A percentile compares a stretch with the other conserved stretches of the same genome.
Evolutionary conservation across 176 grass and related monocot species (phyloP).

Genomic region (Carex parvula): DNA sequence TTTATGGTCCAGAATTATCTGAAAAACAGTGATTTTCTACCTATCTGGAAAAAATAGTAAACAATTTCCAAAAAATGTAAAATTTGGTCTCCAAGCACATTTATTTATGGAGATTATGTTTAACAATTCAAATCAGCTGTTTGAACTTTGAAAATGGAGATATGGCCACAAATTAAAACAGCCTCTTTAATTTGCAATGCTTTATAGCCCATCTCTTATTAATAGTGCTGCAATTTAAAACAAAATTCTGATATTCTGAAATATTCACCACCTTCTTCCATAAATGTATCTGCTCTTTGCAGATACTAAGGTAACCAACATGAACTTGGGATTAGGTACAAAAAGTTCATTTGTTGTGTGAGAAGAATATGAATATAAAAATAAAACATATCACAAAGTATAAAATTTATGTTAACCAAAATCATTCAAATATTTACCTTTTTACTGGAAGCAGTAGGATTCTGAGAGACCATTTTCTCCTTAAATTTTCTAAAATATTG

Average conservation of each 20-base stretch:
- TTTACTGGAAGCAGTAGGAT: constrained; percentile 44
- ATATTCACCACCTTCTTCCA: background rate
- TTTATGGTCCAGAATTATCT: too few relatives aligned
- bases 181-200: too few relatives aligned
- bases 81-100: too few relatives aligned
- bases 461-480: constrained; percentile 65
- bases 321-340: background rate
- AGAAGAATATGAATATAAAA: background rate
- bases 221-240: background rate
- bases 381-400: background rate
- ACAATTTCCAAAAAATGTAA: too few relatives aligned
- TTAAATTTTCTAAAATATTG: constrained; percentile 90
- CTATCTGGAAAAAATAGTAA: too few relatives aligned
- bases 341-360: background rate
- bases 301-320: background rate
- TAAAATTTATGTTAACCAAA: background rate
- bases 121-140: too few relatives aligned
- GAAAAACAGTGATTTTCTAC: too few relatives aligned
- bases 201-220: too few relatives aligned
- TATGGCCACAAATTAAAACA: too few relatives aligned
- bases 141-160: too few relatives aligned
- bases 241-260: background rate
- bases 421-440: constrained; percentile 39
- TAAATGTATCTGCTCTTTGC: background rate
- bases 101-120: too few relatives aligned